phyloP scores from a whole-genome alignment of 1,284 basidiomycete genomes.

The Erythrobasidium hasegawianum region DNA sequence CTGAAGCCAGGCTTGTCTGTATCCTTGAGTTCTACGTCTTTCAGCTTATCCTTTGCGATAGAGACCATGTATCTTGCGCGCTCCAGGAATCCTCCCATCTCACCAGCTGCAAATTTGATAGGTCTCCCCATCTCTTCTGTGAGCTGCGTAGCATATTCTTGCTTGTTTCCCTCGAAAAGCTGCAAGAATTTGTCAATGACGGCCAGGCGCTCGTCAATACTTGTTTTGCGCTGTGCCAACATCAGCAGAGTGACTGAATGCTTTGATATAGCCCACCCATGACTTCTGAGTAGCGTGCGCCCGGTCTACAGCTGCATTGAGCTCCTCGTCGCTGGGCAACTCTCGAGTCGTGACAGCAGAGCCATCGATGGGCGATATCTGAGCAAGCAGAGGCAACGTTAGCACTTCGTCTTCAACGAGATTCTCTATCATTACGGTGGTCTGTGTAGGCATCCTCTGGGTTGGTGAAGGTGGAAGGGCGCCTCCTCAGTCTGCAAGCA shows the following conservation, averaged over 20 bases:
- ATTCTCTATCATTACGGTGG: constrained; percentile 5
- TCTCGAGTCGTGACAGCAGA: constrained; percentile 31
- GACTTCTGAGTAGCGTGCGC: constrained; percentile 32
- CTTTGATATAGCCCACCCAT: constrained; percentile 28
- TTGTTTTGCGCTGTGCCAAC: constrained; percentile 55
- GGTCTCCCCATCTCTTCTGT: constrained; percentile 82
- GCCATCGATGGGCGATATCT: constrained; percentile 38
- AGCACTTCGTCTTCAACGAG: neutral
- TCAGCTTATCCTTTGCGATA: constrained; percentile 71
- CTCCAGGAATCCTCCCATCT: constrained; percentile 74
- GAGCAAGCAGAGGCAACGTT: neutral
- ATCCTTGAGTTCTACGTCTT: constrained; percentile 68
- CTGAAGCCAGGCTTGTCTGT: constrained; percentile 74
- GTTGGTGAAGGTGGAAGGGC: no score
- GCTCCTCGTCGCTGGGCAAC: constrained; percentile 22
- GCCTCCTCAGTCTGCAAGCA: no score
- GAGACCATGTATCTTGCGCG: constrained; percentile 78
- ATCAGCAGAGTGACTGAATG: no score
- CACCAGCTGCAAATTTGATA: constrained; percentile 68
- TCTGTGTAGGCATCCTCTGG: constrained; percentile 8
- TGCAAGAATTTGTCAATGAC: constrained; percentile 73
- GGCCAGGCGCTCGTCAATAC: constrained; percentile 66
- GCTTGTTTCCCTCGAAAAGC: constrained; percentile 66
- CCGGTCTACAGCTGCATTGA: constrained; percentile 23
- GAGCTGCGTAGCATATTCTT: constrained; percentile 70